phyloP scores from a whole-genome alignment of 257 asterid species.

The Jasminum sambac region DNA sequence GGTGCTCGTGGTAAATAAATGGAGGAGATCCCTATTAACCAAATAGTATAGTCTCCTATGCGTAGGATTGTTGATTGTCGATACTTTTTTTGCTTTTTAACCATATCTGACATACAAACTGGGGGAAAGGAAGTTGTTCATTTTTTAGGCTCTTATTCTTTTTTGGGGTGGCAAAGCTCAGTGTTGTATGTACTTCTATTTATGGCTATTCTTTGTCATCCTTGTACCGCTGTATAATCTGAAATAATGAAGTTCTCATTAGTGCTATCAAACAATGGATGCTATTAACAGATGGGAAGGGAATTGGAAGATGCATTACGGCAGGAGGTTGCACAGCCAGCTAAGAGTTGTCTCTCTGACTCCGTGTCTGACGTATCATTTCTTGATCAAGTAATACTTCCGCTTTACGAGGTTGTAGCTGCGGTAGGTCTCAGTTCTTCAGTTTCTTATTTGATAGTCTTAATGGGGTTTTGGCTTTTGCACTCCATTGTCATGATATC shows the following conservation, averaged over 20 bases:
- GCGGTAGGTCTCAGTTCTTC: conserved; percentile 63
- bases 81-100: too few relatives aligned
- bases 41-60: too few relatives aligned
- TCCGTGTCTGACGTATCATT: conserved; percentile 72
- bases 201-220: background rate
- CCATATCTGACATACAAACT: background rate
- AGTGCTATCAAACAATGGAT: conserved; percentile 25
- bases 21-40: too few relatives aligned
- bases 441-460: conserved; percentile 10
- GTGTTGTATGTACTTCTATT: background rate
- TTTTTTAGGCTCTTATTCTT: conserved; percentile 7
- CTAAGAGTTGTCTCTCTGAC: conserved; percentile 74
- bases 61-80: too few relatives aligned
- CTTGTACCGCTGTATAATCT: conserved; percentile 7
- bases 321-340: conserved; percentile 75
- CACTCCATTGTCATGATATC: conserved; percentile 3
- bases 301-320: conserved; percentile 77
- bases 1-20: too few relatives aligned
- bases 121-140: background rate
- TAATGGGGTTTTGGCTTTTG: background rate
- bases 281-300: conserved; percentile 80
- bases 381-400: conserved; percentile 81
- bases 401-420: conserved; percentile 78
- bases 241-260: conserved; percentile 17
- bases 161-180: conserved; percentile 3